Conservation (phyloP, 2,329 filamentous ascomycete species). For the Pseudogymnoascus verrucosus region DNA sequence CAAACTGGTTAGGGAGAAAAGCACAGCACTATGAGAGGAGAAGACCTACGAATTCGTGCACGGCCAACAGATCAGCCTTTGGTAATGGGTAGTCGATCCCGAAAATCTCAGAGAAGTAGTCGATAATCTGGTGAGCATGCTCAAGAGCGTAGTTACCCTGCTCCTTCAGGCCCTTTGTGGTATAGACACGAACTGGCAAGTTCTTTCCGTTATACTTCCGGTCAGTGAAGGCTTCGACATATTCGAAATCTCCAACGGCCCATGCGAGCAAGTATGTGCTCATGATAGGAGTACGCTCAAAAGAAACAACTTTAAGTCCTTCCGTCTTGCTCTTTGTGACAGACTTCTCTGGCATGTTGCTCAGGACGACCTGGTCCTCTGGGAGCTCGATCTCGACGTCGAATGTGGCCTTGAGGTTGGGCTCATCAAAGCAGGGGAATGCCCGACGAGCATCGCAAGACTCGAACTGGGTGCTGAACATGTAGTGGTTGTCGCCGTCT, state of each 20-base stretch:
- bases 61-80: conserved; percentile 83
- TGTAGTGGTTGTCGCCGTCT: conserved; percentile 59
- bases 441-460: conserved; percentile 89
- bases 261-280: conserved; percentile 86
- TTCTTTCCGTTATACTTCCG: conserved; percentile 85
- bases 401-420: conserved; percentile 92
- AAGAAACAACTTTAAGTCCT: conserved; percentile 66
- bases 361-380: conserved; percentile 77
- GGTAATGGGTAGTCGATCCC: conserved; percentile 87
- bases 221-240: conserved; percentile 83
- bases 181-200: conserved; percentile 91
- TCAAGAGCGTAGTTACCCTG: conserved; percentile 85
- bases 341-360: conserved; percentile 88
- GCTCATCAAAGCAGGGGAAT: conserved; percentile 97
- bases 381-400: conserved; percentile 91
- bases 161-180: conserved; percentile 85
- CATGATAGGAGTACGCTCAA: conserved; percentile 82
- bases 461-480: conserved; percentile 97
- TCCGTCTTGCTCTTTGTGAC: conserved; percentile 46
- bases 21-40: conserved; percentile 13
- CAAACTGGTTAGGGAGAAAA: neutral
- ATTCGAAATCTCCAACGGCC: conserved; percentile 96
- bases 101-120: conserved; percentile 95
- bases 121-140: conserved; percentile 86
- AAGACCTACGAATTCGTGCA: conserved; percentile 76